Base-by-base conservation (phyloP, 352 stramenopile species). In the Phytopythium kandeliae region DNA sequence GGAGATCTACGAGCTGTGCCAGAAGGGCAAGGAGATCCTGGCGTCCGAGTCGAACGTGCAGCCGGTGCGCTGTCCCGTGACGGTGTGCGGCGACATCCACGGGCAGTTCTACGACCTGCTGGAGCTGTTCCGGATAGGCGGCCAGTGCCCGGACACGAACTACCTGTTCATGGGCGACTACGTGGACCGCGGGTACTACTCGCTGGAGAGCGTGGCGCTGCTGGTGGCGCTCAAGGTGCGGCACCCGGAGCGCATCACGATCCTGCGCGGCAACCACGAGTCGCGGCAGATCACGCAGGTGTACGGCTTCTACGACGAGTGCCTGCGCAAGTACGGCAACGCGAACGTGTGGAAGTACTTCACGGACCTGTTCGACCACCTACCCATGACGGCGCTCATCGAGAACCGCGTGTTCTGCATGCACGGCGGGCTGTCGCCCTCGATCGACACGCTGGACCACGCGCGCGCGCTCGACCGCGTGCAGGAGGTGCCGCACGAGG, bases 271-370 rank as follows among this genome's bases (percentile, higher is more conserved):
- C 51, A 99, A 99, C 82, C 97, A 99, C 68, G 97, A 99, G 76
- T 95, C 72, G 51, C 74, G 97, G 49, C 96, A 99, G 72, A 99
- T 99, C 66, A 99, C 96, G 19, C 95, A 99, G 67, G 96, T 99
- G 7, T 99, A 99, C 68, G 97, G 97, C 28, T 99, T 99, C 65
- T 99, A 99, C 67, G 97, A 99, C 66, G 97, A 99, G 70, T 99
- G 97, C 62, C 72, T 98, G 19, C 75, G 95, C 58, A 92, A 98
- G 67, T 99, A 99, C 68, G 78, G 60, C 64, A 93, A 93, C 49
- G 84, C 79, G 36, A 95, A 94, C 60, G 84, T 95, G 13, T 95
- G 84, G 83, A 92, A 94, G 62, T 93, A 93, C 69, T 95, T 94
- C 49, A 95, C 85, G 16, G 85, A 94, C 63, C 60, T 94, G 40